phyloP scores from a whole-genome alignment of 116 monocot genomes.

The Papilionanthe hybrid region DNA sequence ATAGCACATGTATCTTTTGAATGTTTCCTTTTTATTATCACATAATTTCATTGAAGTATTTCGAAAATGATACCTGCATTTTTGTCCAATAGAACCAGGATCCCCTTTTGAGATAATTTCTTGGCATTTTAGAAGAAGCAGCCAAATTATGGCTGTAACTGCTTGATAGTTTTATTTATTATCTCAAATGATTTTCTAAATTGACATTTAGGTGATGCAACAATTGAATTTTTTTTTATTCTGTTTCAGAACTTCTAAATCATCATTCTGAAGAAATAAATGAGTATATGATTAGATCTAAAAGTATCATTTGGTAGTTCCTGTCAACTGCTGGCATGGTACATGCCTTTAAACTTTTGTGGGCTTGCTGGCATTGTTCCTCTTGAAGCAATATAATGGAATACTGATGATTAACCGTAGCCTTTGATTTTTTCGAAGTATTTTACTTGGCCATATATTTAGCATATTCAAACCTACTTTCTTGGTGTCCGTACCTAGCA shows the following conservation, averaged over 20 bases:
- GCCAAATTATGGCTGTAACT: no score
- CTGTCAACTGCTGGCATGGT: not conserved
- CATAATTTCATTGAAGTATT: not conserved
- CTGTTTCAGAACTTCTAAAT: no score
- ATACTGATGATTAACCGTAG: not conserved
- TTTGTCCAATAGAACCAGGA: not conserved
- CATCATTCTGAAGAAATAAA: no score
- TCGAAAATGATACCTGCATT: not conserved
- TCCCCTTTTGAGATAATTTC: not conserved
- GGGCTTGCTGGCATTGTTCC: not conserved
- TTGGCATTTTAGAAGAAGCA: not conserved
- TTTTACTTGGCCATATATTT: no score
- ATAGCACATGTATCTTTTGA: not conserved
- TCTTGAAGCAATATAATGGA: not conserved
- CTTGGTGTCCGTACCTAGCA: no score
- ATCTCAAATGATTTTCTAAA: no score
- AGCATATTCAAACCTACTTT: no score
- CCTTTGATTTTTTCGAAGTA: not conserved
- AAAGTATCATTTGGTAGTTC: not conserved
- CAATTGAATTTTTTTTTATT: no score
- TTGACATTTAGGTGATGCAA: no score
- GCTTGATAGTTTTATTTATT: no score
- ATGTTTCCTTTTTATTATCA: not conserved
- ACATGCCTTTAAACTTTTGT: not conserved
- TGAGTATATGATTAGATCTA: no score